Evolutionary conservation across 768 basidiomycete species (phyloP).

Genomic region (Podaxis rugospora): DNA sequence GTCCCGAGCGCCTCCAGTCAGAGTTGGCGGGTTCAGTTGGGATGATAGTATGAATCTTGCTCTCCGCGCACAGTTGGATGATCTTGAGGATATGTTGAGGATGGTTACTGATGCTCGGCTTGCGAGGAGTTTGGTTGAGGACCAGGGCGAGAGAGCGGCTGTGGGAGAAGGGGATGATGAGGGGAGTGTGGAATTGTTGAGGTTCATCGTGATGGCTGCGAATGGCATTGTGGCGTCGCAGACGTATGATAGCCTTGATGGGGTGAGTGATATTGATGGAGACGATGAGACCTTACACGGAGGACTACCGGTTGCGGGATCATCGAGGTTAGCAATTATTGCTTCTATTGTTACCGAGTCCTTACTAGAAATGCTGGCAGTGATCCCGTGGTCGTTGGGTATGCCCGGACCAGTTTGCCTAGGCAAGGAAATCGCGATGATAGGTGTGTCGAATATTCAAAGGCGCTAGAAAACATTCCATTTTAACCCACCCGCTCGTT

Average conservation of each 20-base stretch:
- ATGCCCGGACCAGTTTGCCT: neutral
- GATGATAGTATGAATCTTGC: neutral
- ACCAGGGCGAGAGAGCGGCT: neutral
- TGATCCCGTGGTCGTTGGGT: neutral
- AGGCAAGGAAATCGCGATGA: neutral
- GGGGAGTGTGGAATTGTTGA: conserved; percentile 1
- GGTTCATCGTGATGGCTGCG: neutral
- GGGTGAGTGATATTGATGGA: neutral
- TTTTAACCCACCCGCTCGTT: neutral
- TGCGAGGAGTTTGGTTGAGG: conserved; percentile 2
- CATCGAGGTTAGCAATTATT: neutral
- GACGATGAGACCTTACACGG: neutral
- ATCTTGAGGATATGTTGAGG: conserved; percentile 7
- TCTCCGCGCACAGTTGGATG: conserved; percentile 1
- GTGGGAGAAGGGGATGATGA: neutral
- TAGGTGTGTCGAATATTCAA: neutral
- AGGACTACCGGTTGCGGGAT: neutral
- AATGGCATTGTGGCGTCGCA: neutral
- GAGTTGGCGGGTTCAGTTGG: neutral
- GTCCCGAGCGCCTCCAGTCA: neutral
- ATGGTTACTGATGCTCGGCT: neutral
- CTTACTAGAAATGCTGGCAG: neutral
- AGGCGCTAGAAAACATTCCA: neutral
- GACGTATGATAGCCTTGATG: neutral
- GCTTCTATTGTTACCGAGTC: neutral